Percentiles rank a stretch among this genome's conserved stretches.
Conservation (phyloP, 192 early-diverging fungal genomes). For the Diversispora epigaea region DNA sequence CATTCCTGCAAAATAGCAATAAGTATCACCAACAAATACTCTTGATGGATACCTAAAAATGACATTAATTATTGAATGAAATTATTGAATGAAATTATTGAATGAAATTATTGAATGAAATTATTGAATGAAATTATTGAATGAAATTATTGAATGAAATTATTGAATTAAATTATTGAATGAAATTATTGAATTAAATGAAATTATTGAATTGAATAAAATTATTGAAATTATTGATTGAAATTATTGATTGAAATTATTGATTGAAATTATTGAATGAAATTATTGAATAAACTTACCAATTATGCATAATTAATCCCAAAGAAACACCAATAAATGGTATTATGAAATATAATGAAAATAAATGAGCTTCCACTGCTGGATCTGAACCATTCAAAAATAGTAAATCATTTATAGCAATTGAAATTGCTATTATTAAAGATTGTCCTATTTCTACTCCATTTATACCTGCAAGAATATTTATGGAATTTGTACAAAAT, state of each 20-base stretch:
- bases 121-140: too few relatives aligned
- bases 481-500: constrained; percentile 98
- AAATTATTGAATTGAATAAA: too few relatives aligned
- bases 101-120: too few relatives aligned
- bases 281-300: constrained; percentile 49
- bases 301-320: constrained; percentile 85
- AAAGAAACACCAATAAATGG: constrained; percentile 87
- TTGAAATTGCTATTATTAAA: constrained; percentile 85
- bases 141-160: too few relatives aligned
- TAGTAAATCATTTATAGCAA: constrained; percentile 70
- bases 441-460: constrained; percentile 95
- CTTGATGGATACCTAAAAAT: constrained; percentile 74
- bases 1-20: constrained; percentile 99
- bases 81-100: background rate
- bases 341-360: constrained; percentile 86
- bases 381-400: constrained; percentile 60
- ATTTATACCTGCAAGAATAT: constrained; percentile 97
- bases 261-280: background rate
- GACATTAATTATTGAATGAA: background rate
- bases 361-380: constrained; percentile 78
- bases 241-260: background rate
- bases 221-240: too few relatives aligned
- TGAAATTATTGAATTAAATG: too few relatives aligned
- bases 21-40: constrained; percentile 96
- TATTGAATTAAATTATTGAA: too few relatives aligned